Percentiles rank a stretch among this genome's conserved stretches.
phyloP scores from a whole-genome alignment of 78 protist species.

The slime mould (Dictyostelium discoideum) region DNA sequence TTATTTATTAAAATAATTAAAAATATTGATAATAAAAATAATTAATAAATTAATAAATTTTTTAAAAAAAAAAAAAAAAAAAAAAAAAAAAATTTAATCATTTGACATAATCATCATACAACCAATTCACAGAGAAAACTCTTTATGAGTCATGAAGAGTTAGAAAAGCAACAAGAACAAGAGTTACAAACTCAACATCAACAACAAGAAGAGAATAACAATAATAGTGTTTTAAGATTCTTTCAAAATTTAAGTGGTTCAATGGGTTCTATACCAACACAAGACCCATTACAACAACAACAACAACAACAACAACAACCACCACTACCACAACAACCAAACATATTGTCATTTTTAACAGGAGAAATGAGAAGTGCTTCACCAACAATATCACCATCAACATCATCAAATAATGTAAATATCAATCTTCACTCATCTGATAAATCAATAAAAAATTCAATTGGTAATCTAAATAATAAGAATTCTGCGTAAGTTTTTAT shows the following conservation, averaged over 20 bases:
- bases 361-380: not conserved
- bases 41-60: too few species aligned
- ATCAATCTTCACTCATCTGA: not conserved
- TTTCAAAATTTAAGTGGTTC: slow-evolving; percentile 36
- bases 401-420: slow-evolving; percentile 27
- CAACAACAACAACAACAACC: not conserved
- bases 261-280: not conserved
- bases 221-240: slow-evolving; percentile 64
- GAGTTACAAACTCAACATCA: not conserved
- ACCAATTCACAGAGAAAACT: not conserved
- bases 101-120: too few species aligned
- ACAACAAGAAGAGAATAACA: not conserved
- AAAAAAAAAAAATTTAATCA: too few species aligned
- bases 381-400: slow-evolving; percentile 28
- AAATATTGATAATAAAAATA: too few species aligned
- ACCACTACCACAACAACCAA: slow-evolving; percentile 20
- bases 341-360: slow-evolving; percentile 3
- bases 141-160: slow-evolving; percentile 20
- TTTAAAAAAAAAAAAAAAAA: too few species aligned
- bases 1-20: too few species aligned
- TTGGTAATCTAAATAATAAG: slow-evolving; percentile 5
- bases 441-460: not conserved
- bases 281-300: not conserved
- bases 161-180: slow-evolving; percentile 12
- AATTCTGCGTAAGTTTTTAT: not conserved